Evolutionary conservation across 192 early-diverging fungal species (phyloP), one percentile per base, ranked within the genome.

Genomic region (Lobosporangium transversale): DNA sequence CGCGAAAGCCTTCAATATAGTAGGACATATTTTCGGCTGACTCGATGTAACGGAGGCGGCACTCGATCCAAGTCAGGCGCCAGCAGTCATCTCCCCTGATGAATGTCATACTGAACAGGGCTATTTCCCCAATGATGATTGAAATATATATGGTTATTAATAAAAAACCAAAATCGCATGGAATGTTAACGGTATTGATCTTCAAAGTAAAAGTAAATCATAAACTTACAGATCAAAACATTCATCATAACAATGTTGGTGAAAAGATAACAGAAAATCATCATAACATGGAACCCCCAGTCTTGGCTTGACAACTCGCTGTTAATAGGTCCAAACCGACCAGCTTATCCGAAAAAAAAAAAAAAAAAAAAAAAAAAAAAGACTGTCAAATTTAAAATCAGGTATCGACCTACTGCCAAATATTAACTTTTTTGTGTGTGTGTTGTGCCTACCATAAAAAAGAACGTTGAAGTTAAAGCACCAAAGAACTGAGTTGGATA

Each of bases 11-110:
- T 1, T 61, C 60, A 43, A 63, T 74, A 17, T 37, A 7, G 30
- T 52, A 58, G 1, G 70, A 64, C 70, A 74, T 74, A 27, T 74
- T 74, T 45, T 74, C 70, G 49, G 70, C 70, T 5, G 55, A 65
- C 24, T 74, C 70, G 4, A 65, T 63, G 42, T 49, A 74, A 1
- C 62, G 61, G 9, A 74, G 50, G 1, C 70, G 54, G 24, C 43
- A 58, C 18, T 65, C 56, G 26, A 60, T 55, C 70, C 70, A 75
- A 5, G 55, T 58, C 10, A 66, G 44, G 3, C 62, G 55, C 71
- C 71, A 75, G 12, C 56, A 32, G 20, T 65, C 57, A 12, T 66
- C 71, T n/a, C 63, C 71, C 37, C 44, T 66, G 1, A 12, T 42
- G 44, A 66, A 66, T 11, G 71, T 57, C 12, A 54, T 52, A 26